These are phyloP conservation scores for Dryadomyces quercivorus DNA, from an alignment of 2,329 filamentous ascomycete species.

Conservation along the genomic window DNA sequence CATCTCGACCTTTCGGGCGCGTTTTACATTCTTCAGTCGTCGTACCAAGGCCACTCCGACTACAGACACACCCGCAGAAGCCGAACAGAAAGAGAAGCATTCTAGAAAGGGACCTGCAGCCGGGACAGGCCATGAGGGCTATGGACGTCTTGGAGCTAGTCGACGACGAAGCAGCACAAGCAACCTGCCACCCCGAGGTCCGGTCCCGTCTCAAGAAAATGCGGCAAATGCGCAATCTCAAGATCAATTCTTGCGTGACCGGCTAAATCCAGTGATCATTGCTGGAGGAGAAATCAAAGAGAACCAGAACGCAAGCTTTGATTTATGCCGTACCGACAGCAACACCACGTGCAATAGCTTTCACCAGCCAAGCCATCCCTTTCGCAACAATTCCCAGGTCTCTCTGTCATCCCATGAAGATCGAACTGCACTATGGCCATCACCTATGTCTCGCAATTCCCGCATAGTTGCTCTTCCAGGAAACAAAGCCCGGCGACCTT, in stretches of 20 bases:
- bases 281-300: conserved; percentile 50
- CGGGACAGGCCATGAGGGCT: conserved; percentile 89
- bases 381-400: conserved; percentile 27
- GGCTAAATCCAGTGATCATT: conserved; percentile 55
- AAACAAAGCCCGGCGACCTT: conserved; percentile 29
- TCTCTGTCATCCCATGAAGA: conserved; percentile 28
- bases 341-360: conserved; percentile 29
- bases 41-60: conserved; percentile 51
- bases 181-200: conserved; percentile 32
- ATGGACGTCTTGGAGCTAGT: conserved; percentile 50
- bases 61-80: conserved; percentile 28
- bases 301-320: conserved; percentile 42
- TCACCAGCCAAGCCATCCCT: conserved; percentile 28
- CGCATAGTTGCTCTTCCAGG: conserved; percentile 14
- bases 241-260: conserved; percentile 47
- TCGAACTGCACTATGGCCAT: conserved; percentile 39
- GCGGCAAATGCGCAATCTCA: conserved; percentile 28
- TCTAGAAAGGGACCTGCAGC: conserved; percentile 68
- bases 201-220: conserved; percentile 39
- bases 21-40: conserved; percentile 69
- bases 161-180: conserved; percentile 53
- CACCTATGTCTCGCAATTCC: conserved; percentile 32
- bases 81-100: conserved; percentile 43
- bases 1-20: conserved; percentile 43
- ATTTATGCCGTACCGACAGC: conserved; percentile 36